Evolutionary conservation across 176 grass and related monocot species (phyloP).

Genomic region (Triticum turgidum): DNA sequence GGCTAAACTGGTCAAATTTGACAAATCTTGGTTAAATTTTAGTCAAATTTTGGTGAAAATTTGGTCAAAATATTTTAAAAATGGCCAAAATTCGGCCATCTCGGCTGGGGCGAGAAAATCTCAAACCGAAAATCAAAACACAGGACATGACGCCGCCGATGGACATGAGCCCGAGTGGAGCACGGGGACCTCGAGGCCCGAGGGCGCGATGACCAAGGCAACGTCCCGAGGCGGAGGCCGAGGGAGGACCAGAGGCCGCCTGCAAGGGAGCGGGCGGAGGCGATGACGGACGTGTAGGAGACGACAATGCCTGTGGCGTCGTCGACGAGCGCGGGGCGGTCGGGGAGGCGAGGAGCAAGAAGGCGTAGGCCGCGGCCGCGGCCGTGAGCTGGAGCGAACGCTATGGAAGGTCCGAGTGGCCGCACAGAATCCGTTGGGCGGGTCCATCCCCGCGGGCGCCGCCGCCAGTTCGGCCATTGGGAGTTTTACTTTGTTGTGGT

Average conservation of each 20-base stretch:
- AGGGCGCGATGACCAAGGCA: slow-evolving; percentile 49
- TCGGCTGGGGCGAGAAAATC: too few species aligned
- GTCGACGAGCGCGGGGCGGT: slow-evolving; percentile 49
- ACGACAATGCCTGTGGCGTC: slow-evolving; percentile 41
- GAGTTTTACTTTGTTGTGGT: background rate
- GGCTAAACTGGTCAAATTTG: too few species aligned
- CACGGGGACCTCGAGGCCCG: slow-evolving; percentile 43
- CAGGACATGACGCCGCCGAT: slow-evolving; percentile 21
- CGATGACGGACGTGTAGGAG: slow-evolving; percentile 55
- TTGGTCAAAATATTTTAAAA: too few species aligned
- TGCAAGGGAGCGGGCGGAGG: slow-evolving; percentile 41
- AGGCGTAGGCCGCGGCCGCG: slow-evolving; percentile 47
- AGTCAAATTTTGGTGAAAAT: too few species aligned
- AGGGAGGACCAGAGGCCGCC: slow-evolving; percentile 40
- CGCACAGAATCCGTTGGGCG: slow-evolving; percentile 48
- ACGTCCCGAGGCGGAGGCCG: slow-evolving; percentile 41
- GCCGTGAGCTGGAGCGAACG: slow-evolving; percentile 36
- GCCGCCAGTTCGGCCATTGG: slow-evolving; percentile 10
- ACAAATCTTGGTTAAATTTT: too few species aligned
- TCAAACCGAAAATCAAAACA: too few species aligned
- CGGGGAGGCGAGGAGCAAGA: slow-evolving; percentile 49
- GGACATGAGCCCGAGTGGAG: slow-evolving; percentile 60
- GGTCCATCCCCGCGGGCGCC: slow-evolving; percentile 23
- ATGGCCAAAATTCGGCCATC: too few species aligned
- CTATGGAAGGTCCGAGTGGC: slow-evolving; percentile 55